Evolutionary conservation across 2,329 filamentous ascomycete genomes (phyloP).

Genomic region (Ophiobolus disseminans): DNA sequence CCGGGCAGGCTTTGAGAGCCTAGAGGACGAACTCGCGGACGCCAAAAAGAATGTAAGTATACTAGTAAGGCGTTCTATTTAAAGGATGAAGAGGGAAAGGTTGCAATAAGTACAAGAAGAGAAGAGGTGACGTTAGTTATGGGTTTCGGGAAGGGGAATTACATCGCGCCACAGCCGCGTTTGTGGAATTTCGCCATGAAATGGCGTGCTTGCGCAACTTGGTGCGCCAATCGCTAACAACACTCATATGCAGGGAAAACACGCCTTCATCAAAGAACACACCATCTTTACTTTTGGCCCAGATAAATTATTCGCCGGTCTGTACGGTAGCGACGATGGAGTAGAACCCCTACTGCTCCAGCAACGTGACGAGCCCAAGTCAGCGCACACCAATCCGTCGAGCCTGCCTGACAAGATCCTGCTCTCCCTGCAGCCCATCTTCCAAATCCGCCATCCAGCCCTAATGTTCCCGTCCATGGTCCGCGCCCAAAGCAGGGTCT

Average conservation of each 20-base stretch:
- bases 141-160: not conserved
- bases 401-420: slow-evolving; percentile 20
- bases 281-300: slow-evolving; percentile 9
- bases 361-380: slow-evolving; percentile 5
- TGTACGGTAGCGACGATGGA: slow-evolving; percentile 8
- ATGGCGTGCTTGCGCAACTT: slow-evolving; percentile 14
- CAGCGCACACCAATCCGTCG: slow-evolving; percentile 17
- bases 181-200: slow-evolving; percentile 3
- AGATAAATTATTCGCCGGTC: slow-evolving; percentile 12
- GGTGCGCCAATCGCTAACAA: slow-evolving; percentile 4
- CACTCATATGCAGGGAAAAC: slow-evolving; percentile 9
- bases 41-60: slow-evolving; percentile 20
- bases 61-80: not conserved
- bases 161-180: not conserved
- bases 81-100: not conserved
- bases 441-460: slow-evolving; percentile 24
- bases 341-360: slow-evolving; percentile 4
- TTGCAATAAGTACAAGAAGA: not conserved
- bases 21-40: slow-evolving; percentile 23
- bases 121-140: not conserved
- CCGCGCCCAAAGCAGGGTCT: slow-evolving; percentile 8
- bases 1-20: slow-evolving; percentile 7
- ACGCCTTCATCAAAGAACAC: slow-evolving; percentile 24
- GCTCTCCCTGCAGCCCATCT: slow-evolving; percentile 19
- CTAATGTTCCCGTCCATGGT: slow-evolving; percentile 25